Evolutionary conservation across 2,329 filamentous ascomycete genomes (phyloP).

Genomic region (Moelleriella libera): DNA sequence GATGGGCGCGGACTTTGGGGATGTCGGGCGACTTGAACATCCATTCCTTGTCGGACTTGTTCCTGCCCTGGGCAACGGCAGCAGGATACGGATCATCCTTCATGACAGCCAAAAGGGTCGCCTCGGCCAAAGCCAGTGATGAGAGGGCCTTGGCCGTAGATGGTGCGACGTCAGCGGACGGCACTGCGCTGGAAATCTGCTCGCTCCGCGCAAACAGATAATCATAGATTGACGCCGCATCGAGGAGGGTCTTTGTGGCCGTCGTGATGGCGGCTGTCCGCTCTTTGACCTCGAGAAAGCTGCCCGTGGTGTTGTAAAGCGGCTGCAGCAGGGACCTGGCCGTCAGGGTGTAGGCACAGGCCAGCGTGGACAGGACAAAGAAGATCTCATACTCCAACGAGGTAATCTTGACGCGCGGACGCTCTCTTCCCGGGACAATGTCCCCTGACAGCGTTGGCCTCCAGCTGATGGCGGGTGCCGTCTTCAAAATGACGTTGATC

Average conservation of each 20-base stretch:
- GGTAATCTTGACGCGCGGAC: conserved; percentile 51
- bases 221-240: conserved; percentile 64
- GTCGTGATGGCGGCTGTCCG: conserved; percentile 55
- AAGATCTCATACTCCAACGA: conserved; percentile 73
- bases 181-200: conserved; percentile 20
- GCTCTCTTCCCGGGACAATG: conserved; percentile 49
- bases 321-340: conserved; percentile 60
- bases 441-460: conserved; percentile 60
- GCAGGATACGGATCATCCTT: conserved; percentile 92
- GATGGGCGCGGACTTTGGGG: conserved; percentile 73
- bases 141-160: conserved; percentile 40
- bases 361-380: conserved; percentile 66
- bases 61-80: conserved; percentile 66
- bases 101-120: conserved; percentile 74
- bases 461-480: conserved; percentile 61
- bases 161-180: conserved; percentile 39
- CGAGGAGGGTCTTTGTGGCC: conserved; percentile 65
- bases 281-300: conserved; percentile 48
- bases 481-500: conserved; percentile 51
- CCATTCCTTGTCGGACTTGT: conserved; percentile 80
- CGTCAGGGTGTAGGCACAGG: conserved; percentile 56
- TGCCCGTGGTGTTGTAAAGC: conserved; percentile 52
- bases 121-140: conserved; percentile 67
- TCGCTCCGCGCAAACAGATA: conserved; percentile 50
- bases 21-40: conserved; percentile 88